Percentiles rank a stretch among this genome's conserved stretches.
Evolutionary conservation across 2,329 filamentous ascomycete species (phyloP).

Genomic region (Aspergillus jensenii): DNA sequence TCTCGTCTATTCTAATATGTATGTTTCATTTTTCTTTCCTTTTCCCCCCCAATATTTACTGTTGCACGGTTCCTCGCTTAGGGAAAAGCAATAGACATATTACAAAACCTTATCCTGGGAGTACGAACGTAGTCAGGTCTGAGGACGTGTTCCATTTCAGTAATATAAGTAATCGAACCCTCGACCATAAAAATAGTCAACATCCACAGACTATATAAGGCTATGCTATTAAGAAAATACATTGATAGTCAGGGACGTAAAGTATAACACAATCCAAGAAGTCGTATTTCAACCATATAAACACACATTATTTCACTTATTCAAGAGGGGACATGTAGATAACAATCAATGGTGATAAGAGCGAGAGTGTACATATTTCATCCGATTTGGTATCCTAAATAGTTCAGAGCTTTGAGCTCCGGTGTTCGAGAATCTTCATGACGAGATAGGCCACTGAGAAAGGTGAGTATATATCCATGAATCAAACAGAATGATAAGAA

Average conservation of each 20-base stretch:
- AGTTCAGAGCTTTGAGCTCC: background rate
- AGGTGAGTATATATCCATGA: background rate
- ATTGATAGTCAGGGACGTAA: background rate
- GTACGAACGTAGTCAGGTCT: background rate
- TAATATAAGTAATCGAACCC: background rate
- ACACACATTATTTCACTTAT: background rate
- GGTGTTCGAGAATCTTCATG: conserved; percentile 7
- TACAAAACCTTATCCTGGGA: background rate
- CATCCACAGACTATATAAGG: background rate
- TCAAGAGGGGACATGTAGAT: background rate
- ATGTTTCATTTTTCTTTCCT: background rate
- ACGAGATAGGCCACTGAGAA: conserved; percentile 1
- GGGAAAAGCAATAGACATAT: background rate
- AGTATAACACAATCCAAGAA: background rate
- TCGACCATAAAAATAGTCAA: too few species aligned
- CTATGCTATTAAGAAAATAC: background rate
- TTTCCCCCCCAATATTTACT: background rate
- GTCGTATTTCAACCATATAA: too few species aligned
- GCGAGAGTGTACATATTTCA: background rate
- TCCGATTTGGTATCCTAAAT: conserved; percentile 3
- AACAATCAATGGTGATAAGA: background rate
- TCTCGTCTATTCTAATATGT: background rate
- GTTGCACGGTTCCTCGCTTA: background rate
- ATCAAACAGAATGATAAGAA: background rate
- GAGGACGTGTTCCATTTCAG: background rate